Evolutionary conservation across 768 basidiomycete species (phyloP).

Genomic region (Psilocybe tampanensis): DNA sequence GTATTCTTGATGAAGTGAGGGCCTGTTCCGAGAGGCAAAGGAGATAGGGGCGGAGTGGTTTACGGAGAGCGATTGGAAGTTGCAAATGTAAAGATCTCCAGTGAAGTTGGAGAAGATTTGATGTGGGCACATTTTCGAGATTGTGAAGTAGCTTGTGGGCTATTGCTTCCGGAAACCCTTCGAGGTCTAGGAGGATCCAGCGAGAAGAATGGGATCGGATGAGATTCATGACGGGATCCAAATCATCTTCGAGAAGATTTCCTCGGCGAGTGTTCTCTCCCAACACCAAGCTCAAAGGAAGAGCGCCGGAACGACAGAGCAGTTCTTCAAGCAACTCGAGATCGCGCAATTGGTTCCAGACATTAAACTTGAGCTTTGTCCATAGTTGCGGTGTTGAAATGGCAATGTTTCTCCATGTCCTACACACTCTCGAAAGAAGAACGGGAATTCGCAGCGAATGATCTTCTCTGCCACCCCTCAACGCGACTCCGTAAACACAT

Average conservation of each 20-base stretch:
- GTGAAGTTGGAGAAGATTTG: too few species aligned
- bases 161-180: too few species aligned
- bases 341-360: background rate
- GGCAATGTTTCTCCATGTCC: background rate
- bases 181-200: too few species aligned
- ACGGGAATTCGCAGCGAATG: background rate
- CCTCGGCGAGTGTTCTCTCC: background rate
- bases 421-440: background rate
- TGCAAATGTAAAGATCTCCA: too few species aligned
- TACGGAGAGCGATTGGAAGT: background rate
- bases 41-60: background rate
- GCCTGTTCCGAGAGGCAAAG: background rate
- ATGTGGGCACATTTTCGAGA: too few species aligned
- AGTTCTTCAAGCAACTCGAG: background rate
- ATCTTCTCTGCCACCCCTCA: background rate
- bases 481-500: background rate
- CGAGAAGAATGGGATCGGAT: too few species aligned
- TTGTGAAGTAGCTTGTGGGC: too few species aligned
- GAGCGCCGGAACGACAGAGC: background rate
- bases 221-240: too few species aligned
- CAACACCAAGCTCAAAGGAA: background rate
- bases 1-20: too few species aligned
- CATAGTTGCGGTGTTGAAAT: background rate
- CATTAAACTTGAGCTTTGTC: background rate
- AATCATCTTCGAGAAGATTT: too few species aligned